Evolutionary conservation across 805 yeast genomes (phyloP).

Genomic region (Soucietia sequanensis): DNA sequence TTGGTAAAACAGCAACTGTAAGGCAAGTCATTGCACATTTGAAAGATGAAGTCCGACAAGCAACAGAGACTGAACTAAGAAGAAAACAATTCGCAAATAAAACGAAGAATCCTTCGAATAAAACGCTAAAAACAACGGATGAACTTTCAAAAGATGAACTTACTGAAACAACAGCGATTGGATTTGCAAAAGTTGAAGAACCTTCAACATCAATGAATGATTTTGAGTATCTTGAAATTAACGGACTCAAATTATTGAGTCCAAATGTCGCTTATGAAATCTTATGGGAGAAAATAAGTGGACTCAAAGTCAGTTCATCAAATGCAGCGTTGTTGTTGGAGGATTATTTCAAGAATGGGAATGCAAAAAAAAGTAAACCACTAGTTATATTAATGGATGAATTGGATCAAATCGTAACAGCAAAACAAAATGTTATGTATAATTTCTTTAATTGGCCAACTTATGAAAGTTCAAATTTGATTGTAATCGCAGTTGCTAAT

Average conservation of each 20-base stretch:
- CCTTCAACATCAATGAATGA: constrained; percentile 24
- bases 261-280: constrained; percentile 82
- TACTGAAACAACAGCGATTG: no score
- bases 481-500: constrained; percentile 92
- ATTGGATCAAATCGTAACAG: constrained; percentile 85
- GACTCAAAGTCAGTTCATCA: constrained; percentile 53
- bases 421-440: constrained; percentile 83
- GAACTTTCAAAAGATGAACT: constrained; percentile 14
- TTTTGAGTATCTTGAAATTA: constrained; percentile 82
- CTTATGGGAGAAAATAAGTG: constrained; percentile 75
- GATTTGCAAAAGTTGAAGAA: no score
- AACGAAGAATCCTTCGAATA: no score
- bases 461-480: constrained; percentile 68
- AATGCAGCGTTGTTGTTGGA: constrained; percentile 71
- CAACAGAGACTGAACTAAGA: no score
- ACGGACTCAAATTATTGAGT: constrained; percentile 80
- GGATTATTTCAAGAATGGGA: constrained; percentile 52
- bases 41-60: constrained; percentile 33
- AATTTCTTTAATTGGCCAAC: constrained; percentile 98
- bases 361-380: constrained; percentile 43
- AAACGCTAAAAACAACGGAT: no score
- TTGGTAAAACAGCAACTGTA: constrained; percentile 94
- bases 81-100: no score
- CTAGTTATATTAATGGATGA: constrained; percentile 86
- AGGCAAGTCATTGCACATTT: constrained; percentile 80